A percentile compares a stretch with the other conserved stretches of the same genome.
These are phyloP conservation scores for Phialophora expanda DNA, from an alignment of 2,329 filamentous ascomycete species.

Conservation along the genomic window DNA sequence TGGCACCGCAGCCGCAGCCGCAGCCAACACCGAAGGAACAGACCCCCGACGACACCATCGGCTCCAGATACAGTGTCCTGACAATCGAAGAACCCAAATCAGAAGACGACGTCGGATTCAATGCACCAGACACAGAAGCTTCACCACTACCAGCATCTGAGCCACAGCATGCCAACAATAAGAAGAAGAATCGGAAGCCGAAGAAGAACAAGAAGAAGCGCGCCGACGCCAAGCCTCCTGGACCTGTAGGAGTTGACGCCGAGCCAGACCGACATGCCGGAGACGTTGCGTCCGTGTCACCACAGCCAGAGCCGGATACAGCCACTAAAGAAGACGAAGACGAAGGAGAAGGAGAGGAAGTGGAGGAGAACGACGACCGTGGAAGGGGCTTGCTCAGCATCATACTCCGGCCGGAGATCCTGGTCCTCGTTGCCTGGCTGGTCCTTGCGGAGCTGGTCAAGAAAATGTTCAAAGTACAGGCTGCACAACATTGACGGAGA, in stretches of 20 bases:
- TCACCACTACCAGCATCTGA: background rate
- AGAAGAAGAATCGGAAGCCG: background rate
- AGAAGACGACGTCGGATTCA: background rate
- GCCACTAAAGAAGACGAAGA: background rate
- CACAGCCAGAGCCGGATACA: background rate
- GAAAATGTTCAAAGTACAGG: background rate
- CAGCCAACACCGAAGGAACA: background rate
- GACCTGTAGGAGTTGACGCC: too few species aligned
- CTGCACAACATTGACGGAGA: background rate
- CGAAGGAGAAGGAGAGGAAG: background rate
- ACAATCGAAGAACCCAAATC: background rate
- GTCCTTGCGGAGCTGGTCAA: background rate
- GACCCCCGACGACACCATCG: background rate
- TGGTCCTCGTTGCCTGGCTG: background rate
- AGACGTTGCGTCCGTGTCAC: background rate
- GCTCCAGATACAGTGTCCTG: background rate
- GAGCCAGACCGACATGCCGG: background rate
- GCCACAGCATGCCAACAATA: background rate
- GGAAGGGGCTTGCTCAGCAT: background rate
- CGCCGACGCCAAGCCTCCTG: background rate
- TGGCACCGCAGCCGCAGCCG: background rate
- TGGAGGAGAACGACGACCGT: background rate
- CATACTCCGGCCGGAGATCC: background rate
- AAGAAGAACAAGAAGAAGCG: background rate
- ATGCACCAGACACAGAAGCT: background rate